Base-by-base conservation (phyloP, 2,329 filamentous ascomycete genomes). In the Pseudogymnoascus sp. region DNA sequence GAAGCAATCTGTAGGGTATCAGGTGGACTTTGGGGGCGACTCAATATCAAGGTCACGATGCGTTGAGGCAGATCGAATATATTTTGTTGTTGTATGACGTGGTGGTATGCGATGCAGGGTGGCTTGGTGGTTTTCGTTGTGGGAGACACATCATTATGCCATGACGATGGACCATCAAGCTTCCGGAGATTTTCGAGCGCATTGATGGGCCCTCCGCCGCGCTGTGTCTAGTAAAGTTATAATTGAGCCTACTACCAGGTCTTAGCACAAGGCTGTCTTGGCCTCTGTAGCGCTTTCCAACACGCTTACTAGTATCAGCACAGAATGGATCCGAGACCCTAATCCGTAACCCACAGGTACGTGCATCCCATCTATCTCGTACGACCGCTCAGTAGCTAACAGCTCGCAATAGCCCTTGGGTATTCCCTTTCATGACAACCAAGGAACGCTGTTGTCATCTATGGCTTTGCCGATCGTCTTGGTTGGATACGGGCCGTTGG, bases 1-100 rank as follows among this genome's bases (percentile, higher is more conserved):
- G 48, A 33, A 10, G 48, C 33, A 55, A 55, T 55, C 48, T 55
- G 29, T 55, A 55, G 48, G 29, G 48, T 55, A 55, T 55, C 48
- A 55, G 48, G 48, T 55, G 48, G 27, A 18, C 48, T 55, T 55
- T 15, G 48, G 48, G 48, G 48, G 48, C 48, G 29, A 55, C 29
- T 33, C 27, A 55, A 55, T 55, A 55, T 55, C 8, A 27, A 31
- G 25, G 29, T 12, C 29, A 55, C 29, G 29, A 55, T 33, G 6
- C 7, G n/a, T 8, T 33, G 29, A 21, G 5, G 9, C 7, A 31
- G 27, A 13, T 31, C 9, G 48, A 55, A 7, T 33, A 31, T 33
- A 33, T 18, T 55, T 27, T 18, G 48, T 55, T 45, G 4, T 45
- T 55, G 48, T 33, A 55, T 55, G 48, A 55, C 29, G 48, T 55